Conservation (phyloP, 345 rosid genomes). For the Euphorbia lathyris region DNA sequence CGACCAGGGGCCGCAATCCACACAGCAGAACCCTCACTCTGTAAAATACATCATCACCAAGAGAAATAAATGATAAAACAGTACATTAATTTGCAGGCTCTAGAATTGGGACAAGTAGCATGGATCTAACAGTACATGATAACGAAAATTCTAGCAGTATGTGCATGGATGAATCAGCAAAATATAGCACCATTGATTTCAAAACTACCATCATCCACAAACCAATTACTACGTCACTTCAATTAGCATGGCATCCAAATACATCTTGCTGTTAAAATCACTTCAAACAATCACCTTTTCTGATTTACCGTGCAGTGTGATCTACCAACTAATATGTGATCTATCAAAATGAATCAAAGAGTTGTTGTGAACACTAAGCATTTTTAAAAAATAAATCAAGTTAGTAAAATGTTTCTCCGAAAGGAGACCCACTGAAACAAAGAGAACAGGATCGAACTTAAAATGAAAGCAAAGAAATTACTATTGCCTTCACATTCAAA, state of each 20-base stretch:
- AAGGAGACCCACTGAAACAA: not conserved
- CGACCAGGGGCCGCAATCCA: slow-evolving; percentile 84
- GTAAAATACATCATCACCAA: slow-evolving; percentile 31
- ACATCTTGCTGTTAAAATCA: not conserved
- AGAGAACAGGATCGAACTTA: not conserved
- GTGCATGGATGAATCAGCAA: not conserved
- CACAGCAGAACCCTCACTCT: slow-evolving; percentile 83
- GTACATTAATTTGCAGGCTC: not conserved
- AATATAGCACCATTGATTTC: not conserved
- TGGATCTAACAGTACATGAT: not conserved
- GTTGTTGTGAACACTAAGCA: not conserved
- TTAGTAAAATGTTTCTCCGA: not conserved
- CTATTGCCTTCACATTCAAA: not conserved
- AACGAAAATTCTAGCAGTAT: not conserved
- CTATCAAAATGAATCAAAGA: not conserved
- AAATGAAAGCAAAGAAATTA: not conserved
- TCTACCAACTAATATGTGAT: not conserved
- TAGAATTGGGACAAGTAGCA: not conserved
- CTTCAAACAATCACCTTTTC: not conserved
- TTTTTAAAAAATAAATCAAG: not conserved
- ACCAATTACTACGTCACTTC: not conserved
- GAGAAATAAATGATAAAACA: not conserved
- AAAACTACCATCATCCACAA: not conserved
- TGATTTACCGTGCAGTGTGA: not conserved
- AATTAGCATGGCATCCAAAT: not conserved